A percentile compares a stretch with the other conserved stretches of the same genome.
phyloP scores from a whole-genome alignment of 768 basidiomycete species.

The Wakefieldia striispora region DNA sequence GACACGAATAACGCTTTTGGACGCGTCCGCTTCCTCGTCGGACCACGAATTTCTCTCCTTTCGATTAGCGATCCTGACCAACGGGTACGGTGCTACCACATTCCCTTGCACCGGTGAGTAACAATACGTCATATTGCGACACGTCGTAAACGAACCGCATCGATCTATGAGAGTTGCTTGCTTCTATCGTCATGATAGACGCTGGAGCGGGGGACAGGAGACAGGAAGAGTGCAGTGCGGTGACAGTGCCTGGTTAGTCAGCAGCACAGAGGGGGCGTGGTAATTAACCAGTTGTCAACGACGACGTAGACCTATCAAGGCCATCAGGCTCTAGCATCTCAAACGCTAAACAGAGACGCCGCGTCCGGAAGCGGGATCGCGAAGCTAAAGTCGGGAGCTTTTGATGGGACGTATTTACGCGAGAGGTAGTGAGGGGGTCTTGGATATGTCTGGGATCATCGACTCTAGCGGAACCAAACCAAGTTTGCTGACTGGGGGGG shows the following conservation, averaged over 20 bases:
- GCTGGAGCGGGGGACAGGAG: too few species aligned
- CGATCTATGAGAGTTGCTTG: conserved; percentile 75
- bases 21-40: conserved; percentile 53
- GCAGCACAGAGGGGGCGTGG: too few species aligned
- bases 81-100: conserved; percentile 78
- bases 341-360: conserved; percentile 53
- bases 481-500: conserved; percentile 31
- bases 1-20: conserved; percentile 33
- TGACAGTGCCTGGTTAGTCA: too few species aligned
- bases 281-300: too few species aligned
- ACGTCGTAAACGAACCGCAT: conserved; percentile 92
- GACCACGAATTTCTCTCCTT: conserved; percentile 79
- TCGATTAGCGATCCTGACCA: conserved; percentile 79
- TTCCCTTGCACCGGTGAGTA: conserved; percentile 70
- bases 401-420: conserved; percentile 68
- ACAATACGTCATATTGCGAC: conserved; percentile 72
- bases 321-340: too few species aligned
- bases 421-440: conserved; percentile 85
- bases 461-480: conserved; percentile 69
- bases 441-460: conserved; percentile 76
- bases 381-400: conserved; percentile 72
- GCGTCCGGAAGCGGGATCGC: conserved; percentile 58
- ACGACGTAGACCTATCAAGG: too few species aligned
- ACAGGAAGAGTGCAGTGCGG: too few species aligned
- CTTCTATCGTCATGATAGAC: conserved; percentile 50